These are phyloP conservation scores for Hypoxylon subgilvum DNA, from an alignment of 495 filamentous ascomycete genomes.

Conservation along the genomic window DNA sequence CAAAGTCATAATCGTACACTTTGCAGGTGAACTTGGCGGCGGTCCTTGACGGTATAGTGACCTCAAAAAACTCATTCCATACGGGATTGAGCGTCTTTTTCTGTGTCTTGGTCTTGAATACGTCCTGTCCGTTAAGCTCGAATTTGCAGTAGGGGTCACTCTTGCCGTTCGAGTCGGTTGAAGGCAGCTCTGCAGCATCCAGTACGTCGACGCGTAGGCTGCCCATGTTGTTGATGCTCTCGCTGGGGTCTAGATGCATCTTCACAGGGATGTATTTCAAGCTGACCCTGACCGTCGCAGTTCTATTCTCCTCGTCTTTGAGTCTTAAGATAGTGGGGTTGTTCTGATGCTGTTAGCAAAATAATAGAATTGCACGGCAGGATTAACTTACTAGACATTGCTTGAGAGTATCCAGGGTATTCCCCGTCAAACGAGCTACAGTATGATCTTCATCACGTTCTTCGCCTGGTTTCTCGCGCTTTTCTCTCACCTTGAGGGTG, in stretches of 20 bases:
- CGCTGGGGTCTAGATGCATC: constrained; percentile 91
- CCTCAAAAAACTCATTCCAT: constrained; percentile 96
- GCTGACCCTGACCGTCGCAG: constrained; percentile 84
- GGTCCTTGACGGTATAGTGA: constrained; percentile 78
- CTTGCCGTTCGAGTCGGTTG: constrained; percentile 93
- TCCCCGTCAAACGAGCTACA: constrained; percentile 81
- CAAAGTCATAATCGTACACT: constrained; percentile 95
- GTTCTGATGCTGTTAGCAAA: constrained; percentile 61
- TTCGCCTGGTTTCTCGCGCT: constrained; percentile 74
- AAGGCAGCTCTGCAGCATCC: constrained; percentile 83
- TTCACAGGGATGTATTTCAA: constrained; percentile 91
- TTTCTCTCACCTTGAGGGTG: constrained; percentile 81
- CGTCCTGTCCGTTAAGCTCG: constrained; percentile 78
- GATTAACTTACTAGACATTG: constrained; percentile 72
- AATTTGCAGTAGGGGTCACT: constrained; percentile 98
- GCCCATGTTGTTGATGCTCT: constrained; percentile 99
- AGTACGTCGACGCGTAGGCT: constrained; percentile 88
- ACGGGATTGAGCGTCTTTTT: constrained; percentile 95
- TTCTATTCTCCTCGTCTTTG: constrained; percentile 73
- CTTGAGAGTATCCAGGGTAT: constrained; percentile 83
- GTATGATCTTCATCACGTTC: constrained; percentile 70
- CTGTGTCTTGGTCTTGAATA: constrained; percentile 90
- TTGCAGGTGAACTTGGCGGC: constrained; percentile 83
- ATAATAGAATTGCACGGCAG: neutral
- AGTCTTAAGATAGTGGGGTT: constrained; percentile 83